Evolutionary conservation across 768 basidiomycete genomes (phyloP), one percentile per base, ranked within the genome.

Genomic region (Boletellus ananas): DNA sequence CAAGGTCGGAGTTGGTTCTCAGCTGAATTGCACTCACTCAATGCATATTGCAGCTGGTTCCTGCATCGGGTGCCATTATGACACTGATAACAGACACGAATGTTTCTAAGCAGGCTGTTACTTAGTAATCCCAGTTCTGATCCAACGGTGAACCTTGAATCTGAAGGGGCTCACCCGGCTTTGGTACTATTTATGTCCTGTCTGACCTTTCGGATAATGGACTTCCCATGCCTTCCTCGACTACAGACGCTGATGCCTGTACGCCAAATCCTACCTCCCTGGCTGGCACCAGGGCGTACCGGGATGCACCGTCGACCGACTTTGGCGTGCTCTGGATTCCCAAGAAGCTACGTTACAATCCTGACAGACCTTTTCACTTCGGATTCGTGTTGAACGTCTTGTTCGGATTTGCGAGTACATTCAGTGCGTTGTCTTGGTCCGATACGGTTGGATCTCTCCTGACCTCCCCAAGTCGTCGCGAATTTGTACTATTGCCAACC

Each of bases 401-500:
- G 0, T 87, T 89, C 59, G 87, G 83, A 16, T 72, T 82, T 52
- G 80, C 77, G 21, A 78, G 81, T 55, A 86, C 83, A 27, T 67
- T 69, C 46, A 55, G 66, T 69, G 37, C 40, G 67, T 52, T 11
- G 13, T 20, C 21, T 12, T 9, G 20, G 8, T 4, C n/a, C 4
- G 7, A 29, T 9, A 5, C 6, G 6, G 31, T 18, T 3, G 6
- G n/a, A 35, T 27, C 23, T 7, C 27, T 29, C 16, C 18, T 54
- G n/a, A 62, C 13, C 12, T 29, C 25, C 35, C 3, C 7, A 16
- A 85, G 84, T 71, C 37, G 82, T 82, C 13, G 78, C 81, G n/a
- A 92, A 92, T 60, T 63, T 92, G 41, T 92, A 91, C 61, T 93
- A 91, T 57, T 87, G 84, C 53, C 87, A 90, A 70, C 90, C 90